These are phyloP conservation scores for Lipomyces yamanashiensis DNA, from an alignment of 805 yeast genomes.

Conservation along the genomic window DNA sequence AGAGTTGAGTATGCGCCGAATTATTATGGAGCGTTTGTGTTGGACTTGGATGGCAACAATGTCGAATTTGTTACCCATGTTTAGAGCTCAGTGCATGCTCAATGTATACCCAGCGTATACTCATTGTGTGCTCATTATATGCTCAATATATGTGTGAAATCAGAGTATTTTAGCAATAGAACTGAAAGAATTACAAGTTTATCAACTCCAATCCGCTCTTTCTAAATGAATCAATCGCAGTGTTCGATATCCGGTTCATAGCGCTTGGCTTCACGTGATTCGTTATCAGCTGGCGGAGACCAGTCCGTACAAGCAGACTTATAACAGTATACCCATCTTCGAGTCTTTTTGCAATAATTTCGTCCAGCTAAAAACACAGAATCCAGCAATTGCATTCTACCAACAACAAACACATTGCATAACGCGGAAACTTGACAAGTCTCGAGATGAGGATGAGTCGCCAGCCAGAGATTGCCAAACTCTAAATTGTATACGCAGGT, in stretches of 20 bases:
- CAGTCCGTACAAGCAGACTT: too few species aligned
- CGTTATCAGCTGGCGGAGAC: background rate
- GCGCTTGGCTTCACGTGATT: background rate
- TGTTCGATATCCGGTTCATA: too few species aligned
- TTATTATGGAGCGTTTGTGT: slow-evolving; percentile 21
- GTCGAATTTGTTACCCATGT: slow-evolving; percentile 13
- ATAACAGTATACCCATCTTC: too few species aligned
- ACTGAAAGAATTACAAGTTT: too few species aligned
- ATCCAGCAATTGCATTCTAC: too few species aligned
- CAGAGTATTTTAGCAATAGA: too few species aligned
- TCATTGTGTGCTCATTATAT: background rate
- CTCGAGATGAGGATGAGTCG: background rate
- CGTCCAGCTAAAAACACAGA: too few species aligned
- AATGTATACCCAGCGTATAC: background rate
- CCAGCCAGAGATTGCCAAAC: background rate
- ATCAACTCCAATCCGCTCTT: too few species aligned
- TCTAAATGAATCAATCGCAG: too few species aligned
- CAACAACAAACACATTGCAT: too few species aligned
- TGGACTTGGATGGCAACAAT: slow-evolving; percentile 20
- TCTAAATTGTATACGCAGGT: background rate
- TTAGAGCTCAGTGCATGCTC: background rate
- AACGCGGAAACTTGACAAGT: too few species aligned
- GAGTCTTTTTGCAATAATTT: background rate
- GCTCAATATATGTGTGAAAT: too few species aligned
- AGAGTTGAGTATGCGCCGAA: slow-evolving; percentile 14